Base-by-base conservation (phyloP, 805 yeast genomes). In the Metschnikowia dekortorum region DNA sequence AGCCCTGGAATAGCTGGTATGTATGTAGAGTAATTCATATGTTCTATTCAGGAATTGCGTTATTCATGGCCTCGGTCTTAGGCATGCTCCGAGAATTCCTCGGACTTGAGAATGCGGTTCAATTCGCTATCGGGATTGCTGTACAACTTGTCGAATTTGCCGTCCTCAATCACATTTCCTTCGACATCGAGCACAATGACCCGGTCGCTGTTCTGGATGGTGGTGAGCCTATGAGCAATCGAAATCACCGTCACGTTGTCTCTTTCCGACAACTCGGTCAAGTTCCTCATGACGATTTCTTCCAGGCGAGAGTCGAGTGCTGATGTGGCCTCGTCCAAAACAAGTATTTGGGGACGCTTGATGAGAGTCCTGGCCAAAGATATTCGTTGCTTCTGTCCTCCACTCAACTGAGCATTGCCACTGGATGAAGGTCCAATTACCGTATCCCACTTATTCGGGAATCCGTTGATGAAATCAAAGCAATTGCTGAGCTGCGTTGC, bases 351-450 rank as follows among this genome's bases (percentile, higher is more conserved):
- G 2, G 98, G 97, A 41, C 83, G 77, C 47, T 87, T 74, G 46
- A 92, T 75, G 47, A 92, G 75, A 0, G 97, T 89, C 53, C 98
- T 77, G 1, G 97, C 97, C 51, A 92, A 75, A 7, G 97, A 96
- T 40, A 92, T 83, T 58, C 98, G 74, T 66, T 92, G 98, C 69
- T 87, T 88, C 66, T 92, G 98, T 13, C 98, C 98, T 18, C 97
- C 98, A 53, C 96, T 86, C 49, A 92, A 73, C 62, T 89, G 96
- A 1, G 77, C 69, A 0, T 95, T 79, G 14, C 95, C 94, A 48
- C 92, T 80, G 46, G 67, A 67, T n/a, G 72, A 61, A 0, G 96
- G 83, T 0, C 97, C 97, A 16, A 91, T 88, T 16, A 78, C 71
- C 0, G 98, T 92, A 44, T 89, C 85, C 34, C 89, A 68, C 1